Conservation (phyloP, 768 basidiomycete genomes). For the Paxillus rubicundulus region DNA sequence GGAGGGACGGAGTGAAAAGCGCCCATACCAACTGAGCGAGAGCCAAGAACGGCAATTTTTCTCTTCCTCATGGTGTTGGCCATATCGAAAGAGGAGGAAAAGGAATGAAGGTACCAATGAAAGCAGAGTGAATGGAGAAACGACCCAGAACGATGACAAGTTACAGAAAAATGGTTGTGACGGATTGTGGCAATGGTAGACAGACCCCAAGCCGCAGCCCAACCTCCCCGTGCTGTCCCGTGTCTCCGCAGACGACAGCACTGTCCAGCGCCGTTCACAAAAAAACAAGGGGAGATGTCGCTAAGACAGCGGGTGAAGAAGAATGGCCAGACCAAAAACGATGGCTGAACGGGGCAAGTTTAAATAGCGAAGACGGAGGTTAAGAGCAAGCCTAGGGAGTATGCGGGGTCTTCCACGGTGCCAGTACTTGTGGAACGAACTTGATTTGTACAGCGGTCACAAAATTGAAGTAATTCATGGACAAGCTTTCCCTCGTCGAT, state of each 20-base stretch:
- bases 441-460: conserved; percentile 11
- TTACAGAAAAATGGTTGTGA: conserved; percentile 17
- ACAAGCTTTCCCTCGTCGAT: conserved; percentile 14
- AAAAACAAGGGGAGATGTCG: not conserved
- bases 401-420: conserved; percentile 30
- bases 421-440: conserved; percentile 13
- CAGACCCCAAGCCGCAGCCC: conserved; percentile 12
- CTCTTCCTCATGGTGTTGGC: conserved; percentile 62
- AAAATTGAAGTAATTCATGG: conserved; percentile 9
- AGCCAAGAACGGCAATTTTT: conserved; percentile 86
- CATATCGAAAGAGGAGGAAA: conserved; percentile 21
- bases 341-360: not conserved
- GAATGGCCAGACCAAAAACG: not conserved
- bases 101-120: conserved; percentile 2
- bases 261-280: conserved; percentile 16
- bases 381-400: conserved; percentile 8
- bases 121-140: conserved; percentile 13
- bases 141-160: conserved; percentile 14
- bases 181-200: conserved; percentile 20
- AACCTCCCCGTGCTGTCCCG: conserved; percentile 32
- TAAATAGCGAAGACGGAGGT: conserved; percentile 15
- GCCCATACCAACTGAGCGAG: conserved; percentile 80
- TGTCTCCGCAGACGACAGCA: conserved; percentile 22
- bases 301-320: conserved; percentile 3
- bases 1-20: conserved; percentile 16